Base-by-base conservation (phyloP, 176 grass and related monocot species). In the Thinopyrum elongatum region DNA sequence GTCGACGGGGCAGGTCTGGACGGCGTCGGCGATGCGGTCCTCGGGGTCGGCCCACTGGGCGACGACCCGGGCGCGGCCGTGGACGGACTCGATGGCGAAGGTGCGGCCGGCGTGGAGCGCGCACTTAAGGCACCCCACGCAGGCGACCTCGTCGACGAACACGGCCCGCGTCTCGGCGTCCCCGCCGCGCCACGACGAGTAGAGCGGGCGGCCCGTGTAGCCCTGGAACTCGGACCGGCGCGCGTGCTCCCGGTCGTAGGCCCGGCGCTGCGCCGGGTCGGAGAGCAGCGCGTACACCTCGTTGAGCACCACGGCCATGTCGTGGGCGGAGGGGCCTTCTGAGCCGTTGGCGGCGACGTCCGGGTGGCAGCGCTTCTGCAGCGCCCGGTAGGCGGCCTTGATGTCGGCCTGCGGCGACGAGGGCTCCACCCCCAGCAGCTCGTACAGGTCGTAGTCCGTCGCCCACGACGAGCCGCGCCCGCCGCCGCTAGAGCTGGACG, bases 311-410 rank as follows among this genome's bases (percentile, higher is more conserved):
- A 98, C 80, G 77, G 96, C 93, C 96, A 98, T 95, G 88, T 94
- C 93, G 83, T 98, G 96, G 9, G 29, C 0, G 29, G 65, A 65
- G 39, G 70, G 23, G 2, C 17, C 19, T 7, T 26, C 2, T 3
- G 13, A 4, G 14, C 78, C 79, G 6, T 41, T 36, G 17, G 74
- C 90, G n/a, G 90, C 93, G 67, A 98, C 88, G 86, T 98, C 96
- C 16, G 92, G 96, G 83, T 98, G 96, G 88, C 96, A 98, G 67
- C 92, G 90, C 88, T 98, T 98, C 88, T 98, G 96, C 53, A 98
- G 88, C 46, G 93, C 53, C 15, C 96, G 87, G 80, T 98, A 98
- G 28, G 92, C 90, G 14, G 90, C 88, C 70, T 98, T 98, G 88
- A 98, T 98, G 92, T 92, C 87, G 21, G 84, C 63, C 84, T 92